These are phyloP conservation scores for Rhizopogon vulgaris DNA, from an alignment of 768 basidiomycete genomes.

Conservation along the genomic window DNA sequence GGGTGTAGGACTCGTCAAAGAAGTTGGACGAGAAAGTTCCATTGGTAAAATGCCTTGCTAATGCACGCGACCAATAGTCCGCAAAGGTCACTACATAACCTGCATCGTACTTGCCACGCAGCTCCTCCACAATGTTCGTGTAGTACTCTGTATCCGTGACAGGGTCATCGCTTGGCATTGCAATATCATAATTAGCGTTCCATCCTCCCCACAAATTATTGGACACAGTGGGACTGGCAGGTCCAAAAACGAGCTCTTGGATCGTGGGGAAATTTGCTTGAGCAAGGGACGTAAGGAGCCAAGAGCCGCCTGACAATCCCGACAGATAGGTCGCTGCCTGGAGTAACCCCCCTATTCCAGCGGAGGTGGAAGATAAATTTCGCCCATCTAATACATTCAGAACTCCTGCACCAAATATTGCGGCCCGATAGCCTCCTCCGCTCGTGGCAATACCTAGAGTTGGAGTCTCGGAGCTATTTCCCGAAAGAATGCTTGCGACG, in stretches of 20 bases:
- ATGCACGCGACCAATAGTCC: slow-evolving; percentile 19
- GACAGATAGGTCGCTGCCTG: slow-evolving; percentile 48
- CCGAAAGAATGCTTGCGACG: slow-evolving; percentile 25
- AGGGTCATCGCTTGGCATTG: slow-evolving; percentile 13
- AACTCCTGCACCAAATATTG: slow-evolving; percentile 47
- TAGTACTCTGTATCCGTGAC: slow-evolving; percentile 13
- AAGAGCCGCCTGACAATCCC: slow-evolving; percentile 43
- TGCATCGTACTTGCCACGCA: slow-evolving; percentile 23
- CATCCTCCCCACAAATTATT: slow-evolving; percentile 27
- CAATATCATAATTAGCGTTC: slow-evolving; percentile 20
- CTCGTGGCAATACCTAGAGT: slow-evolving; percentile 44
- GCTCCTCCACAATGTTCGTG: slow-evolving; percentile 16
- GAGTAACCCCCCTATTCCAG: slow-evolving; percentile 44
- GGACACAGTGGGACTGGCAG: slow-evolving; percentile 8
- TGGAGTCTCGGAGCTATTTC: slow-evolving; percentile 19
- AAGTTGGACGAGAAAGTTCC: slow-evolving; percentile 29
- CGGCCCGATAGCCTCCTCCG: slow-evolving; percentile 55
- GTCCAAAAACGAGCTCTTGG: slow-evolving; percentile 32
- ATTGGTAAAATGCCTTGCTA: slow-evolving; percentile 34
- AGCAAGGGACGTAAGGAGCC: slow-evolving; percentile 34
- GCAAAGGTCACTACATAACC: slow-evolving; percentile 26
- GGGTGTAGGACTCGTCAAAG: slow-evolving; percentile 20
- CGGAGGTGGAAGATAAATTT: slow-evolving; percentile 34
- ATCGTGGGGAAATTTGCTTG: slow-evolving; percentile 36
- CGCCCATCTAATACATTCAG: slow-evolving; percentile 44